Base-by-base conservation (phyloP, 2,329 filamentous ascomycete genomes). In the Huntiella moniliformis region DNA sequence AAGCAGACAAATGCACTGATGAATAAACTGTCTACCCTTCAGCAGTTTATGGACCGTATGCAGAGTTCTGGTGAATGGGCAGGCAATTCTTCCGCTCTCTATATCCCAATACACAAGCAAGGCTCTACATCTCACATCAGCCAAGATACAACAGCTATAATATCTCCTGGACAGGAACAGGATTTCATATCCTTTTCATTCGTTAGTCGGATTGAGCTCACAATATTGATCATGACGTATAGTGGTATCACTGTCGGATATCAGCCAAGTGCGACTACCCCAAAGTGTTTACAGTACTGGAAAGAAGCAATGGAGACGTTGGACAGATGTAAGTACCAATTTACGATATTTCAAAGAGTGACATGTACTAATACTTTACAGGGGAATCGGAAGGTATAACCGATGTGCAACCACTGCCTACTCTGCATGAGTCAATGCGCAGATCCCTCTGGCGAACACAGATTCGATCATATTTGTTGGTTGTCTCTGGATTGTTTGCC, bases 401-500 rank as follows among this genome's bases (percentile, higher is more conserved):
- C 13, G 38, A 49, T n/a, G 38, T 45, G 32, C 44, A 50, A 33
- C 44, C 48, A 15, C 34, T 32, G 48, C 51, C 33, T 43, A 54
- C 36, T 44, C 44, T 82, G 12, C 66, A 70, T 35, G 68, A 70
- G 41, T 74, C 74, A 8, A 67, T 76, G 22, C 61, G 67, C 51
- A 67, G 77, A 40, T 67, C 71, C 7, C 67, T 72, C 50, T 85
- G 79, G 78, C 72, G 78, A 43, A 67, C 65, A 47, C 68, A 76
- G 44, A 66, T 84, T 5, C 72, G 75, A 49, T 77, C 74, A 56
- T 80, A 84, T 51, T 66, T 85, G 33, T 71, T 79, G 43, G 67
- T 85, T n/a, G 68, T 87, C 13, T 72, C 79, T 18, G 77, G 78
- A 3, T 71, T 91, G 43, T 68, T 81, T 46, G 69, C 75, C 1